Evolutionary conservation across 2,329 filamentous ascomycete genomes (phyloP).

Genomic region (Verticillium dahliae): DNA sequence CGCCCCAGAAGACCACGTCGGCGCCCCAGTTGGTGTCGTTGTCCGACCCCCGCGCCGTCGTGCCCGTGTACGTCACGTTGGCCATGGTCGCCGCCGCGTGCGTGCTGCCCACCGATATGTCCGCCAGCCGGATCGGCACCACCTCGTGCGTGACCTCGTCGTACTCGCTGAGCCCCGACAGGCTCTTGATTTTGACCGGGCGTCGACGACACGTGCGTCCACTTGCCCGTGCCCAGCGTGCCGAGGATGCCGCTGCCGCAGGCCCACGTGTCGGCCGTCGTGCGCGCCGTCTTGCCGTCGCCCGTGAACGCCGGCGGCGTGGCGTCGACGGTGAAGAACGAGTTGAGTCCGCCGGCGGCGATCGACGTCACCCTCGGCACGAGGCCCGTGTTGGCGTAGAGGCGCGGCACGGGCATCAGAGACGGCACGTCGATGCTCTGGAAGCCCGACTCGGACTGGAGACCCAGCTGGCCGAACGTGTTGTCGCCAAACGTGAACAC

Average conservation of each 20-base stretch:
- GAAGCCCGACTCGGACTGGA: constrained; percentile 58
- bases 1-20: constrained; percentile 89
- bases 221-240: constrained; percentile 75
- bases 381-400: constrained; percentile 63
- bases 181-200: constrained; percentile 76
- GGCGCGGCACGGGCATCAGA: constrained; percentile 60
- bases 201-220: constrained; percentile 76
- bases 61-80: constrained; percentile 65
- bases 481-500: constrained; percentile 92
- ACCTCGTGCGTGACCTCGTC: constrained; percentile 64
- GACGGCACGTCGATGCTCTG: constrained; percentile 63
- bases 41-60: constrained; percentile 40
- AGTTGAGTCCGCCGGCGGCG: constrained; percentile 79
- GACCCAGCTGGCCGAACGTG: constrained; percentile 82
- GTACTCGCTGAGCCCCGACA: constrained; percentile 82
- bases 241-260: constrained; percentile 84
- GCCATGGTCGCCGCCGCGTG: constrained; percentile 79
- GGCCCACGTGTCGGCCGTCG: constrained; percentile 76
- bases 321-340: constrained; percentile 81
- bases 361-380: constrained; percentile 66
- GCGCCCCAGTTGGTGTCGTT: constrained; percentile 83
- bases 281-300: constrained; percentile 21
- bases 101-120: constrained; percentile 68
- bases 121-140: constrained; percentile 70
- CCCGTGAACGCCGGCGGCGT: constrained; percentile 37